phyloP scores from a whole-genome alignment of 805 yeast genomes.

The Saturnispora dispora region DNA sequence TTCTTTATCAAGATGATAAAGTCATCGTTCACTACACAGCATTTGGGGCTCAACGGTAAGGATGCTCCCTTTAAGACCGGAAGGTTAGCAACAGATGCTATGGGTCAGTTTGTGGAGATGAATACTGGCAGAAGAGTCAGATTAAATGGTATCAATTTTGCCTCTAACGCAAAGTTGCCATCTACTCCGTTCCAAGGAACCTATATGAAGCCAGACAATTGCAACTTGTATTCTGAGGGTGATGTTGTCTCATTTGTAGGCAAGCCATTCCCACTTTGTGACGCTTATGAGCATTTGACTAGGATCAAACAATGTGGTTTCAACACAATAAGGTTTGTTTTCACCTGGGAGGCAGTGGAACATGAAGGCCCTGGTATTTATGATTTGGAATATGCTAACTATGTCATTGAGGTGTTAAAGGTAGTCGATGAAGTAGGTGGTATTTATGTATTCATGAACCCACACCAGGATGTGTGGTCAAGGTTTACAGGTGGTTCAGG shows the following conservation, averaged over 20 bases:
- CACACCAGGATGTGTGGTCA: conserved; percentile 94
- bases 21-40: neutral
- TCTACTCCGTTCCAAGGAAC: conserved; percentile 40
- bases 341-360: conserved; percentile 91
- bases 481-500: conserved; percentile 86
- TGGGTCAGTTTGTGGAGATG: conserved; percentile 50
- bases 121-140: conserved; percentile 48
- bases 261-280: conserved; percentile 68
- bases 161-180: conserved; percentile 68
- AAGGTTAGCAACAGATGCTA: conserved; percentile 27
- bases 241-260: conserved; percentile 75
- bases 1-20: neutral
- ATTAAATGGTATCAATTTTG: conserved; percentile 75
- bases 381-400: conserved; percentile 68
- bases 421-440: conserved; percentile 59
- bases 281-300: conserved; percentile 58
- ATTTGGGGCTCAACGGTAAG: neutral
- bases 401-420: conserved; percentile 52
- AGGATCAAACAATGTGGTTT: conserved; percentile 76
- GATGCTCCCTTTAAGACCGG: conserved; percentile 14
- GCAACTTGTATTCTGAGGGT: conserved; percentile 53
- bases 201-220: conserved; percentile 29
- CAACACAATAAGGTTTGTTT: conserved; percentile 64
- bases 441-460: conserved; percentile 70
- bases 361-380: conserved; percentile 79